Evolutionary conservation across 306 rosid genomes (phyloP).

Genomic region (Potentilla sterilis): DNA sequence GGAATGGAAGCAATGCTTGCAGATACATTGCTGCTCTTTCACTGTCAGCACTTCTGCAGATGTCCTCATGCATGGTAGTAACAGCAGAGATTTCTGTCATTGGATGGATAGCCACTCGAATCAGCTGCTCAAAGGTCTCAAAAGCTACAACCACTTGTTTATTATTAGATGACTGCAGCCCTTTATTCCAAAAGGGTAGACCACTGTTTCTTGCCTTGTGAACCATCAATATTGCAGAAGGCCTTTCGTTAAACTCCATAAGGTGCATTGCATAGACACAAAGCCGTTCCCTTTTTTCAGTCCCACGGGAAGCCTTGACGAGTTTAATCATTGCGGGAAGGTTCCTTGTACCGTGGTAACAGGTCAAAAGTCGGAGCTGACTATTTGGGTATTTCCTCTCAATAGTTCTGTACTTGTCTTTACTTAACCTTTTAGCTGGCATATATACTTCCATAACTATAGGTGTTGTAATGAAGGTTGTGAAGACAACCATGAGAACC

Average conservation of each 20-base stretch:
- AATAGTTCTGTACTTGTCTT: constrained; percentile 48
- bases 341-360: constrained; percentile 59
- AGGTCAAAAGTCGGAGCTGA: constrained; percentile 58
- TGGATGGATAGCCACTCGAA: constrained; percentile 41
- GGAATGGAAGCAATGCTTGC: constrained; percentile 41
- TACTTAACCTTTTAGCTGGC: constrained; percentile 52
- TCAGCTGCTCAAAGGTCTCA: constrained; percentile 29
- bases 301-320: constrained; percentile 78
- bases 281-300: constrained; percentile 49
- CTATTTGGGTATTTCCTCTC: constrained; percentile 47
- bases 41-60: constrained; percentile 44
- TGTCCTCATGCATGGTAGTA: constrained; percentile 49
- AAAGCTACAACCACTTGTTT: constrained; percentile 50
- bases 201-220: constrained; percentile 58
- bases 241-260: constrained; percentile 64
- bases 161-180: constrained; percentile 16
- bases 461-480: constrained; percentile 88
- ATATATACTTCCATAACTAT: constrained; percentile 54
- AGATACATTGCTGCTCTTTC: constrained; percentile 53
- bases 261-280: constrained; percentile 87
- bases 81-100: constrained; percentile 63
- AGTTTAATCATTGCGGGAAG: constrained; percentile 70
- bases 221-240: constrained; percentile 66
- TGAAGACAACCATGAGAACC: constrained; percentile 90
- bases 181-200: constrained; percentile 63